Evolutionary conservation across 2,329 filamentous ascomycete species (phyloP).

Genomic region (Colletotrichum agaves): DNA sequence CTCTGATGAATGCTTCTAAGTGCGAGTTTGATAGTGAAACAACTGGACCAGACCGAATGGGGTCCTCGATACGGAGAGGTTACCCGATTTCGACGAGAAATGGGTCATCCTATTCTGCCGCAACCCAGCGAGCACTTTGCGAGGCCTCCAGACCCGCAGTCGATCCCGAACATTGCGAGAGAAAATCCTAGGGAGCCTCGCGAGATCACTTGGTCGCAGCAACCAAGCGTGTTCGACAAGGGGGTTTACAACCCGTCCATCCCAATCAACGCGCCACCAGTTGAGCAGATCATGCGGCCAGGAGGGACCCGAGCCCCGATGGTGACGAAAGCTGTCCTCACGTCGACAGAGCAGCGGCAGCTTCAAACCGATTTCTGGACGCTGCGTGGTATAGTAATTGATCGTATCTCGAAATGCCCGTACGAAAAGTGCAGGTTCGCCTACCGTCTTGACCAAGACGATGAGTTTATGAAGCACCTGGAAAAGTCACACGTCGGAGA

Average conservation of each 20-base stretch:
- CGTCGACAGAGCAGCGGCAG: conserved; percentile 51
- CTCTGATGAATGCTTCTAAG: background rate
- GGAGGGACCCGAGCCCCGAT: conserved; percentile 48
- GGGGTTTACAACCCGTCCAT: conserved; percentile 45
- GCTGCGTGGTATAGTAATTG: conserved; percentile 48
- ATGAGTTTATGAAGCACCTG: conserved; percentile 50
- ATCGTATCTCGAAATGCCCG: conserved; percentile 51
- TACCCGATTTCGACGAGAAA: conserved; percentile 6
- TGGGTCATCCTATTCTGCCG: conserved; percentile 9
- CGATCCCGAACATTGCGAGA: background rate
- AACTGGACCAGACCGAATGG: conserved; percentile 35
- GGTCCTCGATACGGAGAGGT: conserved; percentile 39
- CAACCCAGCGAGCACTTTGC: background rate
- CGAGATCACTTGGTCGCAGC: conserved; percentile 44
- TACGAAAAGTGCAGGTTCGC: conserved; percentile 50
- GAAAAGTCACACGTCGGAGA: conserved; percentile 46
- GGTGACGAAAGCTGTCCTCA: conserved; percentile 51
- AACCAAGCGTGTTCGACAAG: conserved; percentile 44
- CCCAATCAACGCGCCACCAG: conserved; percentile 48
- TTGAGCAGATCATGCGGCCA: conserved; percentile 51
- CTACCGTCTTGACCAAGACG: conserved; percentile 45
- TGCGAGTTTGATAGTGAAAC: background rate
- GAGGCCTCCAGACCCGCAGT: background rate
- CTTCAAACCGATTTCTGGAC: conserved; percentile 50
- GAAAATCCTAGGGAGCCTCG: conserved; percentile 40